A percentile compares a stretch with the other conserved stretches of the same genome.
These are phyloP conservation scores for Trapa bicornis DNA, from an alignment of 345 rosid species.

Conservation along the genomic window DNA sequence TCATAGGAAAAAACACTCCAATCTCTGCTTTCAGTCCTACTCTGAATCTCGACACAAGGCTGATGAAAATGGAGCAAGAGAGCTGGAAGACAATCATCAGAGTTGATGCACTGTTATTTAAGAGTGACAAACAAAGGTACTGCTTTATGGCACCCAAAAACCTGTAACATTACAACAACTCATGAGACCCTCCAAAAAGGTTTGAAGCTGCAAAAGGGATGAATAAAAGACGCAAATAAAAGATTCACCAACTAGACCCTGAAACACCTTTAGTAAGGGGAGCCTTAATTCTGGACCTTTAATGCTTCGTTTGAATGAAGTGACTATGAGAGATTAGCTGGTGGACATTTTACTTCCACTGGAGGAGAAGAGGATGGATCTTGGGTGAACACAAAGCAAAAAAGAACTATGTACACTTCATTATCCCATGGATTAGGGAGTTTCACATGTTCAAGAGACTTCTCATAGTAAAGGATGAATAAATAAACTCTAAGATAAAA, in stretches of 20 bases:
- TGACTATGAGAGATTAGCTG: background rate
- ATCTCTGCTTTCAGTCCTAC: slow-evolving; percentile 99
- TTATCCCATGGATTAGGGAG: background rate
- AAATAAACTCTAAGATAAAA: background rate
- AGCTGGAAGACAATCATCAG: slow-evolving; percentile 98
- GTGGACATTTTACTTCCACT: too few species aligned
- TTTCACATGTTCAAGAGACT: background rate
- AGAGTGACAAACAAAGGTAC: slow-evolving; percentile 78
- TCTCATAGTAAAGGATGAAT: background rate
- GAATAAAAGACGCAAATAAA: background rate
- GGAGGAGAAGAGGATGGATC: too few species aligned
- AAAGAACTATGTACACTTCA: background rate
- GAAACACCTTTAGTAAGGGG: background rate
- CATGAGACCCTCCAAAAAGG: slow-evolving; percentile 1
- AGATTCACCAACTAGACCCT: background rate
- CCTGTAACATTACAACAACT: slow-evolving; percentile 41
- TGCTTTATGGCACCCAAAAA: slow-evolving; percentile 98
- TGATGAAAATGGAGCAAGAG: slow-evolving; percentile 98
- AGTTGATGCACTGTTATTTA: slow-evolving; percentile 94
- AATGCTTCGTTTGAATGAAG: background rate
- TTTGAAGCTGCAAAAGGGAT: background rate
- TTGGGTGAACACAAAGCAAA: background rate
- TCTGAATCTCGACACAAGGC: slow-evolving; percentile 92
- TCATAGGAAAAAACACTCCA: slow-evolving; percentile 99
- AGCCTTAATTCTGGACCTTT: background rate